These are phyloP conservation scores for Linderniella brevidens DNA, from an alignment of 257 asterid species.

Conservation along the genomic window DNA sequence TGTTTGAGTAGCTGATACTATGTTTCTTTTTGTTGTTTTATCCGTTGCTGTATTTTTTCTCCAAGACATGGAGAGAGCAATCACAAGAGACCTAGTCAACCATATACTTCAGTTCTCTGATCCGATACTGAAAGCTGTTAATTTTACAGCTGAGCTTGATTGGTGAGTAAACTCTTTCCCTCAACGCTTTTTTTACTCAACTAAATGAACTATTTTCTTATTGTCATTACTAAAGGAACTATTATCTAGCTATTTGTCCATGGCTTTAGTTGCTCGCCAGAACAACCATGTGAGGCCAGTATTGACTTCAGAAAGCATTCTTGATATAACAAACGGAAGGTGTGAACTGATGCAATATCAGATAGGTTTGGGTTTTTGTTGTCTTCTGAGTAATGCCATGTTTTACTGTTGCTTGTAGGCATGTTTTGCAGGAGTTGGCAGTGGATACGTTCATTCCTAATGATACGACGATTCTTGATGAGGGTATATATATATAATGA, in stretches of 20 bases:
- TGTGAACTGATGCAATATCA: slow-evolving; percentile 21
- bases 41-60: no score
- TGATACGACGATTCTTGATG: slow-evolving; percentile 62
- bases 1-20: slow-evolving; percentile 5
- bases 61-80: slow-evolving; percentile 98
- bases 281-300: slow-evolving; percentile 88
- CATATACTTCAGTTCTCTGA: slow-evolving; percentile 65
- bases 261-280: slow-evolving; percentile 90
- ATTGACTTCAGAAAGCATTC: slow-evolving; percentile 65
- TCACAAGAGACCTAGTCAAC: slow-evolving; percentile 66
- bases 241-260: slow-evolving; percentile 42
- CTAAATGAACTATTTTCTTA: slow-evolving; percentile 8
- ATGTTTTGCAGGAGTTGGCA: slow-evolving; percentile 94
- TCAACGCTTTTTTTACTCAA: slow-evolving; percentile 6
- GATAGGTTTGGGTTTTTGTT: slow-evolving; percentile 7
- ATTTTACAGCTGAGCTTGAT: slow-evolving; percentile 88
- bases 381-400: slow-evolving; percentile 7
- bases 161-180: slow-evolving; percentile 40
- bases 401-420: slow-evolving; percentile 33
- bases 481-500: slow-evolving; percentile 26
- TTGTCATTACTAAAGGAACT: slow-evolving; percentile 16
- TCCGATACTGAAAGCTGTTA: slow-evolving; percentile 53
- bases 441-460: slow-evolving; percentile 91
- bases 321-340: slow-evolving; percentile 90
- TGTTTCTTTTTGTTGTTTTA: not conserved